phyloP scores from a whole-genome alignment of 768 basidiomycete genomes.

The Kwoniella dendrophila region DNA sequence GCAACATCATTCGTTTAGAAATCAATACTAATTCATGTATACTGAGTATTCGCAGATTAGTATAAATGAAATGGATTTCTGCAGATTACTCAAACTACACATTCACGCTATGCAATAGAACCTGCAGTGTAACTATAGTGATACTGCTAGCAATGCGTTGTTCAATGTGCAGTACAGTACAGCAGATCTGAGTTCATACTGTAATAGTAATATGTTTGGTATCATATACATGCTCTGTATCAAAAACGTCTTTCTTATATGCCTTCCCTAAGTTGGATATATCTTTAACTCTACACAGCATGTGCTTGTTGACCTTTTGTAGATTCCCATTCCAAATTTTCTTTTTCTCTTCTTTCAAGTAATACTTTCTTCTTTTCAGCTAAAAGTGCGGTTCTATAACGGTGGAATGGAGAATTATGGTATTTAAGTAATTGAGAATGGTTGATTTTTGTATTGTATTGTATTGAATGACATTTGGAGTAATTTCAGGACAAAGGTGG shows the following conservation, averaged over 20 bases:
- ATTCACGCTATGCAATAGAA: no score
- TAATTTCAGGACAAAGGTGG: not conserved
- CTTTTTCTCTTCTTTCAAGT: constrained; percentile 41
- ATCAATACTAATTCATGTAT: no score
- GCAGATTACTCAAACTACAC: no score
- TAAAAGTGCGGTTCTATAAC: constrained; percentile 39
- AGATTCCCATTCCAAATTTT: constrained; percentile 40
- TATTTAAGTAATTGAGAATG: not conserved
- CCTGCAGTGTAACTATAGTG: no score
- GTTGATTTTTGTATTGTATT: not conserved
- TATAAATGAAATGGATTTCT: no score
- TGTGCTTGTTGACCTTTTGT: constrained; percentile 30
- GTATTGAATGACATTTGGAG: not conserved
- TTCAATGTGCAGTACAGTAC: no score
- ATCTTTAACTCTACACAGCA: constrained; percentile 11
- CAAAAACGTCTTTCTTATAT: not conserved
- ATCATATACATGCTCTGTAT: no score
- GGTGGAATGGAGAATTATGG: not conserved
- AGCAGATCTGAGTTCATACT: no score
- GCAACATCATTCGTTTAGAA: no score
- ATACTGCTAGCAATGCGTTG: no score
- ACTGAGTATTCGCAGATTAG: no score
- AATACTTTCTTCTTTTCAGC: constrained; percentile 43
- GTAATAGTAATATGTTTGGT: no score
- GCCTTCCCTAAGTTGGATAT: not conserved